phyloP scores from a whole-genome alignment of 2,329 filamentous ascomycete species.

The Xylaria sp. region DNA sequence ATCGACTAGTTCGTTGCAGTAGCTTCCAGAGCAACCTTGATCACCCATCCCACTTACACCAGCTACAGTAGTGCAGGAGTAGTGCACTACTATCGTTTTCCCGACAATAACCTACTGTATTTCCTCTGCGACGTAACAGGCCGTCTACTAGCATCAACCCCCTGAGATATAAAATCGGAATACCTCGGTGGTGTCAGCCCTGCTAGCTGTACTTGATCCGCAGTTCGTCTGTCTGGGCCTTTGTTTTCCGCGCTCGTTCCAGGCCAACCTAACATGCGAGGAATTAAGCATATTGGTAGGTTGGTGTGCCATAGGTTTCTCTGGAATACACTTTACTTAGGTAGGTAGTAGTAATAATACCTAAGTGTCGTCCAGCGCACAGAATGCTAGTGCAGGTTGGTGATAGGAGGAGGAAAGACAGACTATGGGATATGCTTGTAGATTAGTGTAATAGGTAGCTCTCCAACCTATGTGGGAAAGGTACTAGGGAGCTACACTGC shows the following conservation, averaged over 20 bases:
- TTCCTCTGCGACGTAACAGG: not conserved
- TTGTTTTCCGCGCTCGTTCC: slow-evolving; percentile 2
- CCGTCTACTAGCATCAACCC: no score
- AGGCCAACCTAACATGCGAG: slow-evolving; percentile 3
- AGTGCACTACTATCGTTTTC: not conserved
- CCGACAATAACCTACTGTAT: slow-evolving; percentile 1
- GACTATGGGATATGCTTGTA: slow-evolving; percentile 26
- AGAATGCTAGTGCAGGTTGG: not conserved
- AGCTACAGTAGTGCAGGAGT: not conserved
- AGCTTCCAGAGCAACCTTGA: slow-evolving; percentile 21
- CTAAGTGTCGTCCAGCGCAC: slow-evolving; percentile 12
- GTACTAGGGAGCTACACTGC: not conserved
- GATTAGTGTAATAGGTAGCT: slow-evolving; percentile 15
- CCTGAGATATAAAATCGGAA: no score
- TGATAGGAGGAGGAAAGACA: not conserved
- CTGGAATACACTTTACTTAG: not conserved
- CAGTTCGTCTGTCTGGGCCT: not conserved
- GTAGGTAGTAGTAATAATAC: slow-evolving; percentile 21
- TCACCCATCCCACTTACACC: slow-evolving; percentile 12
- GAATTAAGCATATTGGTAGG: no score
- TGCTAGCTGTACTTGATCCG: slow-evolving; percentile 1
- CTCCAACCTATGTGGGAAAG: slow-evolving; percentile 14
- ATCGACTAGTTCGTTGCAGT: slow-evolving; percentile 20
- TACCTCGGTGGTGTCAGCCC: not conserved
- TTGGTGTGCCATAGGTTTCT: no score